Evolutionary conservation across 2,329 filamentous ascomycete genomes (phyloP).

Genomic region (Simplicillium sp.): DNA sequence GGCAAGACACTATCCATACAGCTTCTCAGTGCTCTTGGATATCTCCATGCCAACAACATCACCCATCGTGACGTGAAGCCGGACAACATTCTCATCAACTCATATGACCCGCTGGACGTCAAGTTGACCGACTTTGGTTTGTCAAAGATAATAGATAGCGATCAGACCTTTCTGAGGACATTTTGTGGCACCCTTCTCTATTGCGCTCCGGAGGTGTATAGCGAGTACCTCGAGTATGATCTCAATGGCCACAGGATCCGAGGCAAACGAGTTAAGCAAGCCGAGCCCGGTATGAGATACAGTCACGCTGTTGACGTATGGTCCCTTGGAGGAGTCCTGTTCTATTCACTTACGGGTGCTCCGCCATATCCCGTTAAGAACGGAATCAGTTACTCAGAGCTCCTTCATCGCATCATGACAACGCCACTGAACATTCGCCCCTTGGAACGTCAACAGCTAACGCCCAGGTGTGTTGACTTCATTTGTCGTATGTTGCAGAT

Average conservation of each 20-base stretch:
- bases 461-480: slow-evolving; percentile 62
- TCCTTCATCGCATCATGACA: slow-evolving; percentile 82
- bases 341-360: slow-evolving; percentile 68
- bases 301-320: slow-evolving; percentile 91
- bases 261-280: slow-evolving; percentile 50
- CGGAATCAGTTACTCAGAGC: slow-evolving; percentile 66
- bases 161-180: slow-evolving; percentile 87
- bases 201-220: slow-evolving; percentile 94
- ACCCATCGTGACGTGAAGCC: slow-evolving; percentile 98
- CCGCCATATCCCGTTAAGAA: slow-evolving; percentile 75
- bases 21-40: slow-evolving; percentile 72
- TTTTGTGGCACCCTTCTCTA: slow-evolving; percentile 95
- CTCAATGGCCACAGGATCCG: slow-evolving; percentile 55
- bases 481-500: slow-evolving; percentile 69
- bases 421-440: slow-evolving; percentile 57
- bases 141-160: slow-evolving; percentile 85
- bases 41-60: slow-evolving; percentile 80
- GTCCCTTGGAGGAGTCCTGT: slow-evolving; percentile 90
- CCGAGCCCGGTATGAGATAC: slow-evolving; percentile 53
- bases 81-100: slow-evolving; percentile 86
- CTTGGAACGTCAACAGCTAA: slow-evolving; percentile 49
- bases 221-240: slow-evolving; percentile 59
- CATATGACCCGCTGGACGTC: slow-evolving; percentile 62
- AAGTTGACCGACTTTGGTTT: slow-evolving; percentile 96
- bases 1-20: slow-evolving; percentile 67